Evolutionary conservation across 257 asterid genomes (phyloP).

Genomic region (Solanum clarkiae): DNA sequence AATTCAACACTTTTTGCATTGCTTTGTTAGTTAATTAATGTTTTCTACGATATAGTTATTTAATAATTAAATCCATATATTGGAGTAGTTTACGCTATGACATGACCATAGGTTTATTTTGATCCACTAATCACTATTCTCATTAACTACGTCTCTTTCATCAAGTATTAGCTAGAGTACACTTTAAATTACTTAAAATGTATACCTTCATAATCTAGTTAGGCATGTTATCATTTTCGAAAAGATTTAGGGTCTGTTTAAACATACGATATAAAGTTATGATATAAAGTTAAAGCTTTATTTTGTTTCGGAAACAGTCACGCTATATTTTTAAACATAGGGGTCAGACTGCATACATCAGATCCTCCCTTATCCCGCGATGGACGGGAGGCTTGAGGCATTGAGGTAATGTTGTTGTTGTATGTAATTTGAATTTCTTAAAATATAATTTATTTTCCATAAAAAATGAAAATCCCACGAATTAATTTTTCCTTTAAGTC

Average conservation of each 20-base stretch:
- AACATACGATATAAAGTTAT: background rate
- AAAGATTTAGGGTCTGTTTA: background rate
- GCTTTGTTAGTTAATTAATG: background rate
- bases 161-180: background rate
- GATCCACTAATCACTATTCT: background rate
- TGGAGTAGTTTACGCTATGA: background rate
- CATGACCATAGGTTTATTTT: background rate
- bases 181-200: background rate
- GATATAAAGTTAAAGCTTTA: too few relatives aligned
- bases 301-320: too few relatives aligned
- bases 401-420: too few relatives aligned
- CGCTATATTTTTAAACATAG: too few relatives aligned
- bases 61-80: background rate
- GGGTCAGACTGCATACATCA: too few relatives aligned
- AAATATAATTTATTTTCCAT: too few relatives aligned
- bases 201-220: background rate
- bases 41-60: background rate
- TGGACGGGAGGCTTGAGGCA: too few relatives aligned
- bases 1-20: background rate
- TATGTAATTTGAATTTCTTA: too few relatives aligned
- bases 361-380: too few relatives aligned
- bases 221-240: background rate
- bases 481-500: too few relatives aligned
- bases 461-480: too few relatives aligned
- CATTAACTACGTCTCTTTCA: background rate